phyloP scores from a whole-genome alignment of 208 protist genomes.

The Plasmodiophora brassicae region DNA sequence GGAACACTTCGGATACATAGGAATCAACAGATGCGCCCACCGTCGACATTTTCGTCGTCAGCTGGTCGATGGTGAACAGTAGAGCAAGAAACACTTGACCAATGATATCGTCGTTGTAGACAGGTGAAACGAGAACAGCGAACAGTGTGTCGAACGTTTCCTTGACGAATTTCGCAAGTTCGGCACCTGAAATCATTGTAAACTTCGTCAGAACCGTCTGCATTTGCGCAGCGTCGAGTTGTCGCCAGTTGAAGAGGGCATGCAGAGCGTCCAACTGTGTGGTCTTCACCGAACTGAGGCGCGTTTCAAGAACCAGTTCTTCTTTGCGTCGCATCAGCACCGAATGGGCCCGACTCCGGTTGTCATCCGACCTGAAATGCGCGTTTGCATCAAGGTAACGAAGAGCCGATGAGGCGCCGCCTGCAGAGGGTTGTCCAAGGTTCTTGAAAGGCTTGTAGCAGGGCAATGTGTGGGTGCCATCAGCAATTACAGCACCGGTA shows the following conservation, averaged over 20 bases:
- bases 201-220: neutral
- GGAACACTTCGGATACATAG: neutral
- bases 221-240: neutral
- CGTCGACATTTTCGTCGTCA: neutral
- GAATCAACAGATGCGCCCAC: neutral
- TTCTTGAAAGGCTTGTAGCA: slow-evolving; percentile 25
- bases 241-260: slow-evolving; percentile 17
- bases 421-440: neutral
- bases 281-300: neutral
- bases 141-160: neutral
- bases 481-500: slow-evolving; percentile 6
- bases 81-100: neutral
- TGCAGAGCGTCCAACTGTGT: slow-evolving; percentile 11
- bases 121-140: neutral
- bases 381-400: slow-evolving; percentile 6
- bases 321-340: neutral
- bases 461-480: neutral
- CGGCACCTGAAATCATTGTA: neutral
- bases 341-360: neutral
- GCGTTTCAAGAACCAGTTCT: neutral
- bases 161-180: slow-evolving; percentile 25
- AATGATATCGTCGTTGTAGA: neutral
- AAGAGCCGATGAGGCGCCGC: neutral
- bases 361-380: neutral
- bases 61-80: neutral